Percentiles rank a stretch among this genome's conserved stretches.
Conservation (phyloP, 2,329 filamentous ascomycete genomes). For the Fusarium sp. region DNA sequence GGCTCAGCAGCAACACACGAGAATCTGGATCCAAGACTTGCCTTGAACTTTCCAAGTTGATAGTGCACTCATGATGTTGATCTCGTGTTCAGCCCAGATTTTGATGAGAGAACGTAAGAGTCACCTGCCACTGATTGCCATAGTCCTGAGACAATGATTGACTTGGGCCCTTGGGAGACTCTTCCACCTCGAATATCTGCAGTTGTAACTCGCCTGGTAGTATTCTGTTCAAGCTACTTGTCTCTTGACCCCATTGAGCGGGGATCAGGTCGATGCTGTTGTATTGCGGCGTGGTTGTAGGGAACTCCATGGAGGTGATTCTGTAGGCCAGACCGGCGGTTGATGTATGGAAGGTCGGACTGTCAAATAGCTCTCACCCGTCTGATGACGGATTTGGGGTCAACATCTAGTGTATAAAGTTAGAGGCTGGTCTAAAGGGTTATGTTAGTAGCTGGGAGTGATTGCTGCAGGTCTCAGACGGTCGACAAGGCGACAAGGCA, state of each 20-base stretch:
- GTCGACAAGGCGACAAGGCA: background rate
- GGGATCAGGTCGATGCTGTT: fast-evolving
- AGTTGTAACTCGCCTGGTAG: fast-evolving
- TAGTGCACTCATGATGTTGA: fast-evolving
- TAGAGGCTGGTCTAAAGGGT: background rate
- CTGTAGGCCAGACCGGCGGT: fast-evolving
- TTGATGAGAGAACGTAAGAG: background rate
- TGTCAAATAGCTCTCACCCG: background rate
- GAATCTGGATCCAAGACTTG: fast-evolving
- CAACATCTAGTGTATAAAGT: too few relatives aligned
- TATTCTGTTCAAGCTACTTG: background rate
- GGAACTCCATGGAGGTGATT: background rate
- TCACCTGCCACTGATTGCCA: fast-evolving
- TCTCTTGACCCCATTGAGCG: background rate
- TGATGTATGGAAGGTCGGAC: background rate
- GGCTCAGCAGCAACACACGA: fast-evolving
- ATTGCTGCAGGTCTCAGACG: background rate
- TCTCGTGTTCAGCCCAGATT: fast-evolving
- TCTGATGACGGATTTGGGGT: background rate
- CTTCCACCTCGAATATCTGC: background rate
- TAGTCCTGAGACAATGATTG: background rate
- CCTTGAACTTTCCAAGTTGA: background rate
- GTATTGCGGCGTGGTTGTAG: background rate
- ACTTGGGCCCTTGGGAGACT: background rate
- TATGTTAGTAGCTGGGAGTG: background rate